Percentiles rank a stretch among this genome's conserved stretches.
Conservation (phyloP, 768 basidiomycete species). For the Collybiopsis luxurians region DNA sequence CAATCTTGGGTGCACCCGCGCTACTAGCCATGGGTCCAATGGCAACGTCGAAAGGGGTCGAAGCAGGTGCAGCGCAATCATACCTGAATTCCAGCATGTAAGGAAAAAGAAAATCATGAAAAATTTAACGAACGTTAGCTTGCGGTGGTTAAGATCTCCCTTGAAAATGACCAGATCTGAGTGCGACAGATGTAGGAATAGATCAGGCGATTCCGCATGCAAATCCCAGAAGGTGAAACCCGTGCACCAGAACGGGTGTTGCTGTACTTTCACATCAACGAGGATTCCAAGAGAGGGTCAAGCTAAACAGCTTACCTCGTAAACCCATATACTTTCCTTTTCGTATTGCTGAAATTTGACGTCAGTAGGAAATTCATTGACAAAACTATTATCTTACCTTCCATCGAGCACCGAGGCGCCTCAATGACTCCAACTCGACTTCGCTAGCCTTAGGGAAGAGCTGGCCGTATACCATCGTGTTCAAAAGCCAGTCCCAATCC, state of each 20-base stretch:
- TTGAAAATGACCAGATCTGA: constrained; percentile 94
- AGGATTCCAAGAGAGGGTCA: too few species aligned
- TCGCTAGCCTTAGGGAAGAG: constrained; percentile 85
- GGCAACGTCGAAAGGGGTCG: constrained; percentile 85
- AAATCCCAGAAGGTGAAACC: constrained; percentile 94
- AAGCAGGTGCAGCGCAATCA: constrained; percentile 81
- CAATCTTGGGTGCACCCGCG: constrained; percentile 84
- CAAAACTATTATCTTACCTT: constrained; percentile 49
- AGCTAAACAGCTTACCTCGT: too few species aligned
- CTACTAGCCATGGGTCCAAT: constrained; percentile 92
- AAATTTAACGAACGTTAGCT: constrained; percentile 45
- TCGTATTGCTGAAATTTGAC: constrained; percentile 69
- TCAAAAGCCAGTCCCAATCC: constrained; percentile 92
- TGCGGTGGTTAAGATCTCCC: constrained; percentile 92
- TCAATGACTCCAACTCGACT: constrained; percentile 75
- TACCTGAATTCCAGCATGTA: constrained; percentile 29
- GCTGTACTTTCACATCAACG: too few species aligned
- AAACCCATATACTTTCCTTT: constrained; percentile 89
- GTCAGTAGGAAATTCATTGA: constrained; percentile 1
- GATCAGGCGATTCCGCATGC: constrained; percentile 79
- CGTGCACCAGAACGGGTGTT: constrained; percentile 95
- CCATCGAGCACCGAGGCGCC: constrained; percentile 82
- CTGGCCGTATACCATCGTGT: constrained; percentile 87
- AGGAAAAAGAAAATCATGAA: too few species aligned
- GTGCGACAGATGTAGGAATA: constrained; percentile 88